Evolutionary conservation across 148 eudicot genomes (phyloP).

Genomic region (Rhododendron ferrugineum): DNA sequence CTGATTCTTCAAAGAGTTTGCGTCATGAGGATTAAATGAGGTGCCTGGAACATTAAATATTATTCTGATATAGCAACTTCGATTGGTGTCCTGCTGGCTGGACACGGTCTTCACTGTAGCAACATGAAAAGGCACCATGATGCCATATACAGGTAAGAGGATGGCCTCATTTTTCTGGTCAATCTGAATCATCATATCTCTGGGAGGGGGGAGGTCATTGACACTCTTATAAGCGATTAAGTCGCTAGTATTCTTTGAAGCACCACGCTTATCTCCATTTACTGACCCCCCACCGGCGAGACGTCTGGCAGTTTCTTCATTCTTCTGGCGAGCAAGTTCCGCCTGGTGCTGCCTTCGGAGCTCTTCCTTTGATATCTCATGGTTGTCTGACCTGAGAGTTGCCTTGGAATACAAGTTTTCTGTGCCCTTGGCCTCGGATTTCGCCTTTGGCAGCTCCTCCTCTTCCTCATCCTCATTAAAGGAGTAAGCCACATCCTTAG

Average conservation of each 20-base stretch:
- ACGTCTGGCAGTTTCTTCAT: conserved; percentile 86
- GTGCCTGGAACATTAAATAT: conserved; percentile 87
- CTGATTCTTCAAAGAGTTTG: conserved; percentile 59
- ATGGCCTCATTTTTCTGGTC: conserved; percentile 84
- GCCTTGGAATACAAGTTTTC: conserved; percentile 58
- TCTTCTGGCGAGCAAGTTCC: conserved; percentile 91
- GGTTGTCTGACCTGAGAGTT: conserved; percentile 75
- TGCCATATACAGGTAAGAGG: conserved; percentile 75
- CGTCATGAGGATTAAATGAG: conserved; percentile 65
- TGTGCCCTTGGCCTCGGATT: conserved; percentile 27
- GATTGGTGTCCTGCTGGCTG: conserved; percentile 84
- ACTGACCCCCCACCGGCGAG: conserved; percentile 75
- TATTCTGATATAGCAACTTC: conserved; percentile 72
- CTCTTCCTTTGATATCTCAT: conserved; percentile 79
- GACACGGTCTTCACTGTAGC: conserved; percentile 80
- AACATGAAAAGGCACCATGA: conserved; percentile 86
- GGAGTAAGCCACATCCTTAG: too few relatives aligned
- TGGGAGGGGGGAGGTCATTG: conserved; percentile 74
- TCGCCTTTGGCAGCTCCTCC: conserved; percentile 26
- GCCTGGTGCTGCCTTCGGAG: conserved; percentile 83
- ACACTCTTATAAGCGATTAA: conserved; percentile 78
- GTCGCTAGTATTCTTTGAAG: conserved; percentile 45
- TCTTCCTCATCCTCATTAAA: too few relatives aligned
- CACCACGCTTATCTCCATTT: conserved; percentile 42
- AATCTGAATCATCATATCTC: conserved; percentile 86